Conservation (phyloP, 164 flowering plant genomes). For the Berberis vulgaris region DNA sequence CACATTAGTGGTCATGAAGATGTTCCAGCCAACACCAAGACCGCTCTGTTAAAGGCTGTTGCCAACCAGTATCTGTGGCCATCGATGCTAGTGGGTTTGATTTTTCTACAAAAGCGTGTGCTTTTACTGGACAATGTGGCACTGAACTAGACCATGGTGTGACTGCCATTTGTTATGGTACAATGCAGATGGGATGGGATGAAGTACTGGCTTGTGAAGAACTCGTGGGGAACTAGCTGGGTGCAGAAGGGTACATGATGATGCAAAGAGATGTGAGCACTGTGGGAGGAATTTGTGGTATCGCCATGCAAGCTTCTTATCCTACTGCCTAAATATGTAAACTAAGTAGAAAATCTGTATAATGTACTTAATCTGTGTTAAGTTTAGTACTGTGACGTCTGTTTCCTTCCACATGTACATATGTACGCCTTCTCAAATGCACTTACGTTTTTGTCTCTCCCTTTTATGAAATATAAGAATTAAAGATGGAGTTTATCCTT, state of each 20-base stretch:
- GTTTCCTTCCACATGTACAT: too few species aligned
- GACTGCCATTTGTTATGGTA: conserved; percentile 7
- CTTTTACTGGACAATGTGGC: background rate
- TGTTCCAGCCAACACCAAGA: background rate
- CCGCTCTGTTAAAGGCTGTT: background rate
- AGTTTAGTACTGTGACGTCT: too few species aligned
- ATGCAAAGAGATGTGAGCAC: conserved; percentile 7
- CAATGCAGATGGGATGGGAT: background rate
- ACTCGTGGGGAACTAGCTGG: background rate
- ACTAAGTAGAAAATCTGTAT: too few species aligned
- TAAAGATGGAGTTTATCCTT: too few species aligned
- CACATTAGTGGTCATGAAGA: background rate
- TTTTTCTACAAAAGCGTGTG: background rate
- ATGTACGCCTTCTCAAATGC: too few species aligned
- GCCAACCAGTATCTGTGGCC: background rate
- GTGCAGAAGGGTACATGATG: background rate
- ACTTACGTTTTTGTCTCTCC: too few species aligned
- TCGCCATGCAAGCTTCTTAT: conserved; percentile 9
- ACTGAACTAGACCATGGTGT: conserved; percentile 7
- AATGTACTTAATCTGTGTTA: too few species aligned
- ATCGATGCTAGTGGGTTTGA: background rate
- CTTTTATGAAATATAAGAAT: too few species aligned
- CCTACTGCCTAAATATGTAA: conserved; percentile 1
- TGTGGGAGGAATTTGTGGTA: conserved; percentile 9
- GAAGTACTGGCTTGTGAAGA: conserved; percentile 11